Evolutionary conservation across 139 green algal species (phyloP), one percentile per base, ranked within the genome.

Genomic region (Deuterostichococcus epilithicus): DNA sequence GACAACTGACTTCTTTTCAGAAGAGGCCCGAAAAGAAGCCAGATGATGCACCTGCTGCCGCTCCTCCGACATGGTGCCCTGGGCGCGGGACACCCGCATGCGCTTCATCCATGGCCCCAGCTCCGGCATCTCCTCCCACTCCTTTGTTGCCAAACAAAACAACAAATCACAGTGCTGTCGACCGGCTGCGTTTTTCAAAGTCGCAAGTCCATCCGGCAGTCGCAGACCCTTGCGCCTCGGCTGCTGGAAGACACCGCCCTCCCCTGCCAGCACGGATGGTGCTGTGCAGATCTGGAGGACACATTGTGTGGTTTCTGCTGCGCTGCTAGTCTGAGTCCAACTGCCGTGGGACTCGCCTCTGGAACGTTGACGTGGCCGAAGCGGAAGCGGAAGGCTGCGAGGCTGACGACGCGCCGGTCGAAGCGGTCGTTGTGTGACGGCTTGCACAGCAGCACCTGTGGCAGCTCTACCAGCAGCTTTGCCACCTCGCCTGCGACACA

Each of bases 401-500:
- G 81, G 66, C 91, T 78, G 1, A 92, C 80, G 5, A 81, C 78
- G 0, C 88, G 73, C 20, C 86, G 74, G 72, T 92, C 87, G 84
- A 87, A 92, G 5, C 86, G 72, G 68, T 92, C 88, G 47, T 85
- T 82, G 37, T 52, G 76, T 30, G 71, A 85, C 30, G 87, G 86
- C 78, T 92, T 92, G 81, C 87, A 92, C 28, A 89, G 84, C 84
- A 92, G 84, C 47, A 92, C 75, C 63, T 85, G 44, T 4, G 88
- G 88, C 32, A 78, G 69, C 35, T 58, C 65, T 1, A 73, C 33
- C 38, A 90, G 81, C 28, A 89, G 75, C 38, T 78, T 74, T 4
- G 77, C 86, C 10, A 90, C 44, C 34, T 58, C 68, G 15, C 84
- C 84, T 86, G 84, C 75, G 68, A 3, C 18, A 42, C 1, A 20